Base-by-base conservation (phyloP, 805 yeast species). In the Candida verbasci region DNA sequence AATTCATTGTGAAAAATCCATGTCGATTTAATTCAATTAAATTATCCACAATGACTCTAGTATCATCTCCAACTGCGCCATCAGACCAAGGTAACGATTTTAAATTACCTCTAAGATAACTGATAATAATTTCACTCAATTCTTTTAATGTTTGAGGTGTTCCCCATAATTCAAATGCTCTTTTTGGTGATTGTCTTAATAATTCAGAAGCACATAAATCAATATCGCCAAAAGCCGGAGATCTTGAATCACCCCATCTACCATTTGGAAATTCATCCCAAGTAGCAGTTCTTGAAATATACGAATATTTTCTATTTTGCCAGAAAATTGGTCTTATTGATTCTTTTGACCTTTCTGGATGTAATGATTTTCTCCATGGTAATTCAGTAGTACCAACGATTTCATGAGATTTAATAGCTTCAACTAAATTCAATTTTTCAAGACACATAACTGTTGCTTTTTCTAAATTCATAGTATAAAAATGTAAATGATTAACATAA, bases 211-310 rank as follows among this genome's bases (percentile, higher is more conserved):
- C 93, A 48, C 80, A 81, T 36, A 84, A 71, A 56, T 86, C 96
- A 40, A 88, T 72, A 46, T 86, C 94, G 51, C 95, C 96, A 62
- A 84, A 89, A 2, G 97, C 97, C 4, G 98, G 98, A 29, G 97
- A 93, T 41, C 95, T 72, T 3, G 97, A 86, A 58, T 93, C 97
- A 52, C 98, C 98, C 89, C 96, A 93, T 65, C 98, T 74, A 42
- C 98, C 98, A 60, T 91, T 93, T 35, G 98, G 98, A 55, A 91
- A 93, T 60, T 93, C 98, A 63, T 93, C 98, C 88, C 98, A 93
- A 39, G 83, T 82, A 17, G 93, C 78, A 7, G 97, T 91, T 59
- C 97, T 75, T 32, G 87, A 76, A 43, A 87, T 79, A 57, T 91
- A 91, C 11, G 95, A 80, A 59, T 83, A 84, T 52, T 89, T 89